Evolutionary conservation across 2,329 filamentous ascomycete species (phyloP).

Genomic region (Chaetothyriales sp.): DNA sequence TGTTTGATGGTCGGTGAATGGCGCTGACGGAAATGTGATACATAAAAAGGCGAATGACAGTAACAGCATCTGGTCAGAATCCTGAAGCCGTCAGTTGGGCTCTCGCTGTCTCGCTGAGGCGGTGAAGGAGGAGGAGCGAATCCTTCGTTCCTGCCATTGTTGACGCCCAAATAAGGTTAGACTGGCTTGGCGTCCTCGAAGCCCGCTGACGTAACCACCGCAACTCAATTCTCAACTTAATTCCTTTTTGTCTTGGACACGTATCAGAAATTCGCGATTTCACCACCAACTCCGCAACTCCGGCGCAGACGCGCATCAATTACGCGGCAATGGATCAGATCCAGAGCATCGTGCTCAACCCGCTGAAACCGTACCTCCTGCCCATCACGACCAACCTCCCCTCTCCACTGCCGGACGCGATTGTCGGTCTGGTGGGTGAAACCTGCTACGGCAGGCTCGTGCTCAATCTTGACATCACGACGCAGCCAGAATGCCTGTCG

Average conservation of each 20-base stretch:
- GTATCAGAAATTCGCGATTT: neutral
- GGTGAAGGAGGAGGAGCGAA: too few relatives aligned
- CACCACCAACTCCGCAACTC: constrained; percentile 5
- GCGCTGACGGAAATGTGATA: too few relatives aligned
- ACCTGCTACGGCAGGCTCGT: constrained; percentile 75
- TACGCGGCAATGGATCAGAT: constrained; percentile 25
- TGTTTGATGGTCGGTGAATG: too few relatives aligned
- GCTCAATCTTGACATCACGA: constrained; percentile 62
- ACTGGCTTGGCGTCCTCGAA: too few relatives aligned
- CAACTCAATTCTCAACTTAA: too few relatives aligned
- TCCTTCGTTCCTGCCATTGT: too few relatives aligned
- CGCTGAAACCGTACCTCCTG: constrained; percentile 37
- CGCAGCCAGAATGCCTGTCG: constrained; percentile 65
- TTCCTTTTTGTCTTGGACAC: neutral
- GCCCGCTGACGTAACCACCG: too few relatives aligned
- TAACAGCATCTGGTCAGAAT: too few relatives aligned
- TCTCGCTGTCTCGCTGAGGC: too few relatives aligned
- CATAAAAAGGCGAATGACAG: too few relatives aligned
- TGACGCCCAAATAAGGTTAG: too few relatives aligned
- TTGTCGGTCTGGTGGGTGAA: constrained; percentile 64
- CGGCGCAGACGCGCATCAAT: neutral
- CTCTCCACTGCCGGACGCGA: constrained; percentile 55
- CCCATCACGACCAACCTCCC: constrained; percentile 63
- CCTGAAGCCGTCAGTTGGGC: too few relatives aligned
- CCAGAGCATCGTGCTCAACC: constrained; percentile 26